Evolutionary conservation across 192 early-diverging fungal species (phyloP), one percentile per base, ranked within the genome.

Genomic region (Borealophlyctis nickersoniae): DNA sequence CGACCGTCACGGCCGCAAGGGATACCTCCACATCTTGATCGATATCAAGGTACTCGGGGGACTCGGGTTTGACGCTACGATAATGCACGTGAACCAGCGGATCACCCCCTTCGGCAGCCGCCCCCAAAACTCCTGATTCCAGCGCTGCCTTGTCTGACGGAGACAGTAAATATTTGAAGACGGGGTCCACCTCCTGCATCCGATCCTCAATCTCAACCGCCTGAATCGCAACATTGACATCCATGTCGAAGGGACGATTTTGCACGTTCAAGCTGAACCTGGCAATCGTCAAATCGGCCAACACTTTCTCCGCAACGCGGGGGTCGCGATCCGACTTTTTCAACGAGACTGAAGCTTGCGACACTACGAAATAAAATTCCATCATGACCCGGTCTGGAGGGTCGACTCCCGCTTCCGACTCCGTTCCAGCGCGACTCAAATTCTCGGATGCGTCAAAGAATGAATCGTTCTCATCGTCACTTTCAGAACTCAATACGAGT

Each of bases 1-100:
- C 88, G 62, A 97, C 76, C 28, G 89, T 88, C 22, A 95, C 70
- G 14, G 72, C 33, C 77, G 90, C 36, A 84, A 94, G 58, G 85
- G 81, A 87, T 1, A 98, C 81, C 33, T 93, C 89, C 4, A 92
- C 83, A 0, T 83, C 87, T 58, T 93, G 91, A 51, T 91, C 87
- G 55, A 91, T 84, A 13, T 88, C 89, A 58, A 90, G 82, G 73
- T 89, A 94, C 62, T 92, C 89, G 0, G 92, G 90, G 3, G 82
- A 87, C 27, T 73, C 73, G 0, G 79, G 76, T 52, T 93, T 88
- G 56, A 89, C 81, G 22, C 88, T 82, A 29, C 77, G 70, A 62
- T 94, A 95, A 35, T 81, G 74, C 5, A 97, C 81, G 5, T 67
- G 77, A 1, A 95, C 80, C 30, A 96, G 72, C 56, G 74, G 62